phyloP scores from a whole-genome alignment of 2,329 filamentous ascomycete species.

The Neofusicoccum parvum region DNA sequence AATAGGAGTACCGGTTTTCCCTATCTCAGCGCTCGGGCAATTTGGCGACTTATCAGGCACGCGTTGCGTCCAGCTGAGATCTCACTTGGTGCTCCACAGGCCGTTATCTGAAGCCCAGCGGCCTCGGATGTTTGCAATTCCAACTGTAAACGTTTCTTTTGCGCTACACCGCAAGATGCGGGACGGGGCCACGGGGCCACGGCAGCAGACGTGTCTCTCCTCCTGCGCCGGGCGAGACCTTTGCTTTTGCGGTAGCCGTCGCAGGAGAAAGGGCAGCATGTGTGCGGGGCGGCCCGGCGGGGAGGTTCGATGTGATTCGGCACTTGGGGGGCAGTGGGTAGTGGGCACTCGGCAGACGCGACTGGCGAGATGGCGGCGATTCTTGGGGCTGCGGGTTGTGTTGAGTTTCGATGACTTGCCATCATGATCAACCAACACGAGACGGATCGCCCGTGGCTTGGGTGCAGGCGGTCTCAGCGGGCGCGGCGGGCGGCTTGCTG shows the following conservation, averaged over 20 bases:
- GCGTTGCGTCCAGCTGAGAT: not conserved
- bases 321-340: not conserved
- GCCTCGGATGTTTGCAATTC: not conserved
- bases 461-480: too few species aligned
- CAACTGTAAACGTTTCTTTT: not conserved
- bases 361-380: not conserved
- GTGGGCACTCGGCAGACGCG: not conserved
- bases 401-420: constrained; percentile 6
- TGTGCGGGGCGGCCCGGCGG: constrained; percentile 8
- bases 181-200: not conserved
- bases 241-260: not conserved
- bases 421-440: constrained; percentile 16
- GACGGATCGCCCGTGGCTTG: not conserved
- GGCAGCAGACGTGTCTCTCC: not conserved
- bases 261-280: not conserved
- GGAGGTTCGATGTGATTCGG: not conserved
- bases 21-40: constrained; percentile 2
- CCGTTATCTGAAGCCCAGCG: not conserved
- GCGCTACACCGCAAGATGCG: constrained; percentile 6
- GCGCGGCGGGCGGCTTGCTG: too few species aligned
- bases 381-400: not conserved
- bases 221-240: not conserved
- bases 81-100: not conserved
- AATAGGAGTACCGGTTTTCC: not conserved
- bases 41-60: not conserved